Percentiles rank a stretch among this genome's conserved stretches.
Evolutionary conservation across 345 rosid genomes (phyloP).

Genomic region (Iberis pinnata): DNA sequence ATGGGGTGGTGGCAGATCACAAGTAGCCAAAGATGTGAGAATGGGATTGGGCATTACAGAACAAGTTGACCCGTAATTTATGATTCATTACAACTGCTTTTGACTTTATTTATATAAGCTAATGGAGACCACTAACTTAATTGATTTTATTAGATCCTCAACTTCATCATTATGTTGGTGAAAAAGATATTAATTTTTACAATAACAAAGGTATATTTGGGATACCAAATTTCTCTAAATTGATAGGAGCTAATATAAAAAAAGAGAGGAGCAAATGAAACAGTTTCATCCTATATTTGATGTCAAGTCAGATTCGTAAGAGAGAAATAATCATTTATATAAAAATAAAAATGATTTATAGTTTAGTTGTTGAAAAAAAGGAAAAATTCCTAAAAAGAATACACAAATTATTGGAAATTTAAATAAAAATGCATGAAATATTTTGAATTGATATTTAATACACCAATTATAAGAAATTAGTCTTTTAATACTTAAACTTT

Average conservation of each 20-base stretch:
- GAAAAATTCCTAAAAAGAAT: too few relatives aligned
- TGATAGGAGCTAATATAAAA: conserved; percentile 27
- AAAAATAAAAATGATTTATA: too few relatives aligned
- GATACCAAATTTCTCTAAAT: conserved; percentile 23
- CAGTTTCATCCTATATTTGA: conserved; percentile 2
- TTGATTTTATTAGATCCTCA: background rate
- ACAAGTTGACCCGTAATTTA: conserved; percentile 26
- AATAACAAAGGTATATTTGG: conserved; percentile 16
- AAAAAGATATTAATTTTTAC: conserved; percentile 1
- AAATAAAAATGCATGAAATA: too few relatives aligned
- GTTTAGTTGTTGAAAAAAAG: too few relatives aligned
- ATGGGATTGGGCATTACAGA: conserved; percentile 22
- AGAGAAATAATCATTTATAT: conserved; percentile 4
- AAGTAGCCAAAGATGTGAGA: conserved; percentile 27
- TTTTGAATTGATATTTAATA: too few relatives aligned
- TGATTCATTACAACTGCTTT: conserved; percentile 26
- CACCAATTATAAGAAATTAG: too few relatives aligned
- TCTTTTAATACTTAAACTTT: too few relatives aligned
- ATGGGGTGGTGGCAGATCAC: conserved; percentile 33
- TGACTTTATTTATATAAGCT: conserved; percentile 3
- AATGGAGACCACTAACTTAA: conserved; percentile 20
- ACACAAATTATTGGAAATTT: too few relatives aligned
- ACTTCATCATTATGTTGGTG: too few relatives aligned
- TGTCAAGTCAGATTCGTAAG: conserved; percentile 23
- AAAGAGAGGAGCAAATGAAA: too few relatives aligned